A percentile compares a stretch with the other conserved stretches of the same genome.
Evolutionary conservation across 805 yeast genomes (phyloP).

Genomic region (Wickerhamiella spandovensis): DNA sequence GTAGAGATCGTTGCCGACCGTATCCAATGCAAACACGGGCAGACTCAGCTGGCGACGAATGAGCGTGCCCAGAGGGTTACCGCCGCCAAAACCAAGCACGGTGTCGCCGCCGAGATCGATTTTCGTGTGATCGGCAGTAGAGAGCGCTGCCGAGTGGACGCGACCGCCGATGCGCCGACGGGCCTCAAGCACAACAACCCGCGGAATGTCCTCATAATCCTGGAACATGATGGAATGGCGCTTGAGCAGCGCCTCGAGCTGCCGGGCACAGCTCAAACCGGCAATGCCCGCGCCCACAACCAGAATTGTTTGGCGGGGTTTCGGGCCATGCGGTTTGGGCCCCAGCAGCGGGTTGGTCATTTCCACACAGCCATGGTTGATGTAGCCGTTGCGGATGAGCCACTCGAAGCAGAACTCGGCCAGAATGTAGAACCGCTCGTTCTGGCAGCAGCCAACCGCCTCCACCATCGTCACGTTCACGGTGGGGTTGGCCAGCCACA

Average conservation of each 20-base stretch:
- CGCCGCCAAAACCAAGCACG: slow-evolving; percentile 29
- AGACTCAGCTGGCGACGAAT: slow-evolving; percentile 29
- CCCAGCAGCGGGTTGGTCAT: slow-evolving; percentile 10
- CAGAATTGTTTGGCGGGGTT: slow-evolving; percentile 37
- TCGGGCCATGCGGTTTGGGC: slow-evolving; percentile 16
- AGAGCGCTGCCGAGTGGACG: slow-evolving; percentile 23
- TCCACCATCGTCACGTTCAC: slow-evolving; percentile 29
- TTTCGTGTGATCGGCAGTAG: slow-evolving; percentile 6
- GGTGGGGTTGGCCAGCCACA: slow-evolving; percentile 31
- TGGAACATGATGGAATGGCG: slow-evolving; percentile 21
- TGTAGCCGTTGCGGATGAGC: slow-evolving; percentile 30
- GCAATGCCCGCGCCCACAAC: slow-evolving; percentile 96
- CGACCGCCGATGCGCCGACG: slow-evolving; percentile 32
- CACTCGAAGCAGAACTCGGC: slow-evolving; percentile 33
- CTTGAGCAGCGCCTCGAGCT: slow-evolving; percentile 53
- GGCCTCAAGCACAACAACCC: slow-evolving; percentile 28
- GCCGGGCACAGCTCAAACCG: slow-evolving; percentile 93
- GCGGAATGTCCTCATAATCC: slow-evolving; percentile 29
- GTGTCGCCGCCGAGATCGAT: slow-evolving; percentile 32
- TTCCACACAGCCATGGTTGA: slow-evolving; percentile 29
- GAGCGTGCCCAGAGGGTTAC: slow-evolving; percentile 30
- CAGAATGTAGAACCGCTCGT: slow-evolving; percentile 26
- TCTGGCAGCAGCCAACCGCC: slow-evolving; percentile 31
- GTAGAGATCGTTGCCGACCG: slow-evolving; percentile 20
- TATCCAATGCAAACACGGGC: slow-evolving; percentile 26